These are phyloP conservation scores for Elasticomyces elasticus DNA, from an alignment of 495 filamentous ascomycete species.

Conservation along the genomic window DNA sequence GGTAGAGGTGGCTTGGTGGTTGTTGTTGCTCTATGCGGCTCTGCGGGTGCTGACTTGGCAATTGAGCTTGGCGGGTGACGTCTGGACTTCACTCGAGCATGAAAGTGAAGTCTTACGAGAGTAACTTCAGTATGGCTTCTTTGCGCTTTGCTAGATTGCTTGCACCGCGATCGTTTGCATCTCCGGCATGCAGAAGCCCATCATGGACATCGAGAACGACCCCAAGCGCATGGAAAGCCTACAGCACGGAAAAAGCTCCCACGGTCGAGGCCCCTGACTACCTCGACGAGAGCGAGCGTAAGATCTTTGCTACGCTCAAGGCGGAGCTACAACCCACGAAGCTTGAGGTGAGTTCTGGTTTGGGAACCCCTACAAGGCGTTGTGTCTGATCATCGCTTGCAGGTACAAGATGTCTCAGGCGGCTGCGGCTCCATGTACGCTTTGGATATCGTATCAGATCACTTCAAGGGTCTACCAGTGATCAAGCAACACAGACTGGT, in stretches of 20 bases:
- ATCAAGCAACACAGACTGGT: conserved; percentile 66
- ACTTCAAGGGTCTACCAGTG: conserved; percentile 55
- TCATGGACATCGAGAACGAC: background rate
- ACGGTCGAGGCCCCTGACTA: conserved; percentile 37
- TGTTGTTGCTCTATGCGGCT: too few relatives aligned
- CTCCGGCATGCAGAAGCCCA: background rate
- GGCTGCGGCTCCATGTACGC: conserved; percentile 73
- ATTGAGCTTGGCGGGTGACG: background rate
- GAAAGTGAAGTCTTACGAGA: background rate
- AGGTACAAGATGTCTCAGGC: conserved; percentile 68
- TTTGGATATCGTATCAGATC: conserved; percentile 55
- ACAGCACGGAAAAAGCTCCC: background rate
- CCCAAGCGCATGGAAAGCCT: background rate
- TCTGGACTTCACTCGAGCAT: background rate
- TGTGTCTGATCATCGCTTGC: too few relatives aligned
- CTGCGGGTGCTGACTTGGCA: background rate
- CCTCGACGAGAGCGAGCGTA: conserved; percentile 38
- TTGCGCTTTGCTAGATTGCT: background rate
- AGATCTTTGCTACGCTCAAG: conserved; percentile 40
- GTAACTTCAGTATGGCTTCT: background rate
- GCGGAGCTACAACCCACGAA: conserved; percentile 34
- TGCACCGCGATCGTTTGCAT: background rate
- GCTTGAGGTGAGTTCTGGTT: conserved; percentile 39
- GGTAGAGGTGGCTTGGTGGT: too few relatives aligned
- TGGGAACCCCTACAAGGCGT: too few relatives aligned